phyloP scores from a whole-genome alignment of 2,329 filamentous ascomycete species.

The Scortechinia acanthostroma region DNA sequence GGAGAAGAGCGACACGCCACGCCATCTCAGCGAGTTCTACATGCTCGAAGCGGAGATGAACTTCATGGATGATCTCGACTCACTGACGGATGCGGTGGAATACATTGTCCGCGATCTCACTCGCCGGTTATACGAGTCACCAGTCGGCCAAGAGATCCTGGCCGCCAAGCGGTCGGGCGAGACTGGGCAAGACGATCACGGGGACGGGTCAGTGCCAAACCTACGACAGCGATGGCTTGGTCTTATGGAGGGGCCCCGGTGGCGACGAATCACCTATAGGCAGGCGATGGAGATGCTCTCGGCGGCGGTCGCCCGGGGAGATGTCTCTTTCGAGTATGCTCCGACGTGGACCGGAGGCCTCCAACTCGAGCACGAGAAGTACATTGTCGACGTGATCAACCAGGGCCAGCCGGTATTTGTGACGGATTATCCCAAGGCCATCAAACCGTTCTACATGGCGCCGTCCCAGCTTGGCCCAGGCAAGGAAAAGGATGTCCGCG shows the following conservation, averaged over 20 bases:
- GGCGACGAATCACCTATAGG: slow-evolving; percentile 79
- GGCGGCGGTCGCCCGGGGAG: slow-evolving; percentile 22
- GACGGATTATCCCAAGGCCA: slow-evolving; percentile 79
- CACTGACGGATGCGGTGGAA: slow-evolving; percentile 76
- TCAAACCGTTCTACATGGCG: slow-evolving; percentile 88
- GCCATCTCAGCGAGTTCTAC: slow-evolving; percentile 95
- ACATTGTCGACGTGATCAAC: slow-evolving; percentile 54
- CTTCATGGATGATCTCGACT: slow-evolving; percentile 64
- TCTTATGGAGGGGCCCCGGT: slow-evolving; percentile 42
- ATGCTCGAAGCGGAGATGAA: slow-evolving; percentile 92
- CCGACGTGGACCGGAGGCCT: slow-evolving; percentile 70
- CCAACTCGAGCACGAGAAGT: slow-evolving; percentile 88
- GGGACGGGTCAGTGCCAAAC: slow-evolving; percentile 25
- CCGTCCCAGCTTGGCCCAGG: neutral
- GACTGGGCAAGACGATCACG: slow-evolving; percentile 32
- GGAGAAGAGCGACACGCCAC: slow-evolving; percentile 84
- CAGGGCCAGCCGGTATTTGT: slow-evolving; percentile 71
- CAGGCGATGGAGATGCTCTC: slow-evolving; percentile 69
- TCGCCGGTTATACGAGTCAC: slow-evolving; percentile 27
- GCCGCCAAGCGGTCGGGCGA: slow-evolving; percentile 25
- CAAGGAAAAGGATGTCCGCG: neutral
- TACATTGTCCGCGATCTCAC: slow-evolving; percentile 58
- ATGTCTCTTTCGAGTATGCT: slow-evolving; percentile 54
- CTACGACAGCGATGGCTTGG: slow-evolving; percentile 67
- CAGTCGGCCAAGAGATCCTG: slow-evolving; percentile 34